Percentiles rank a stretch among this genome's conserved stretches.
Evolutionary conservation across 2,329 filamentous ascomycete genomes (phyloP).

Genomic region (Boeremia exigua): DNA sequence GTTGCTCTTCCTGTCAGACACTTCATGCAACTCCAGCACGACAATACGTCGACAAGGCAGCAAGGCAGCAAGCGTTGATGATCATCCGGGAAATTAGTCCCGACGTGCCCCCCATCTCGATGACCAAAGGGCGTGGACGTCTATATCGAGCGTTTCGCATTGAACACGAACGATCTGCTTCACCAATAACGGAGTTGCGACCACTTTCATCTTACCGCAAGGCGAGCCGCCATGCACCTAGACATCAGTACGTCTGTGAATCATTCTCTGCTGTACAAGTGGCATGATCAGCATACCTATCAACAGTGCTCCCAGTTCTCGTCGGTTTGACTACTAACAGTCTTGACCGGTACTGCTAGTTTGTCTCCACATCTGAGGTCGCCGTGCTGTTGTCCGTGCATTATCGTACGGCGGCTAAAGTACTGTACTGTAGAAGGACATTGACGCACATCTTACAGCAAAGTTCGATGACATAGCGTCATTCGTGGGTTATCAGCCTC

Average conservation of each 20-base stretch:
- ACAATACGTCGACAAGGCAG: not conserved
- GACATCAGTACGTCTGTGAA: not conserved
- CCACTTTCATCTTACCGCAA: slow-evolving; percentile 5
- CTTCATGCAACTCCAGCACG: not conserved
- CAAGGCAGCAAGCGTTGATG: slow-evolving; percentile 20
- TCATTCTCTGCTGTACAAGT: not conserved
- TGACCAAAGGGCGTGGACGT: not conserved
- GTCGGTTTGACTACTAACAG: slow-evolving; percentile 19
- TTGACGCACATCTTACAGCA: not conserved
- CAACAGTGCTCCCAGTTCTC: slow-evolving; percentile 18
- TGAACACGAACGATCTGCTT: slow-evolving; percentile 11
- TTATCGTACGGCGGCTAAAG: not conserved
- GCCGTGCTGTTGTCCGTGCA: not conserved
- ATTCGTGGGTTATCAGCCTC: not conserved
- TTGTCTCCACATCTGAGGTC: not conserved
- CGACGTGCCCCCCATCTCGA: slow-evolving; percentile 14
- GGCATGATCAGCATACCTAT: slow-evolving; percentile 4
- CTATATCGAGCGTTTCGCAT: slow-evolving; percentile 2
- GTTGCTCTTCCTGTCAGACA: slow-evolving; percentile 11
- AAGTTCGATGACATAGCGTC: not conserved
- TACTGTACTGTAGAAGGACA: not conserved
- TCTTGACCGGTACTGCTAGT: slow-evolving; percentile 8
- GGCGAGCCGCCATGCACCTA: not conserved
- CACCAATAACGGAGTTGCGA: not conserved
- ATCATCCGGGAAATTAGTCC: slow-evolving; percentile 20